Percentiles rank a stretch among this genome's conserved stretches.
These are phyloP conservation scores for Cryptosporidium xiaoi DNA, from an alignment of 169 alveolate species.

Conservation along the genomic window DNA sequence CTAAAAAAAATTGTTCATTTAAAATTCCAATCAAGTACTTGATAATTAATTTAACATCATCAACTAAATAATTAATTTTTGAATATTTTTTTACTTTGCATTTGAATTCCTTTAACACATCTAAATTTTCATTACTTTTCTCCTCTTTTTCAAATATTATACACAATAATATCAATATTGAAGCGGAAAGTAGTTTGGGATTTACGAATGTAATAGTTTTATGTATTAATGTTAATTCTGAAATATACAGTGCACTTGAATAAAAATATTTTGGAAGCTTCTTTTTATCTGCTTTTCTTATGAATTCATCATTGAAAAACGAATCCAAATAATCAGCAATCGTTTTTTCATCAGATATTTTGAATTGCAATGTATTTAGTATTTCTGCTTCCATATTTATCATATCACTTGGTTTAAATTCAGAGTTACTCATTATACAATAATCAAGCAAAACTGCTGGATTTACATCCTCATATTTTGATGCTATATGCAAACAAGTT, in stretches of 20 bases:
- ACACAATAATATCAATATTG: slow-evolving; percentile 42
- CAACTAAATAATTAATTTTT: slow-evolving; percentile 2
- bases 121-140: neutral
- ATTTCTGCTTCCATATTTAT: slow-evolving; percentile 65
- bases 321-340: slow-evolving; percentile 55
- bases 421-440: slow-evolving; percentile 70
- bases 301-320: slow-evolving; percentile 17
- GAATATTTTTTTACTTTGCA: slow-evolving; percentile 12
- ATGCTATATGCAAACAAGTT: slow-evolving; percentile 68
- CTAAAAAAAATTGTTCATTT: slow-evolving; percentile 64
- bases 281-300: slow-evolving; percentile 1
- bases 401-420: slow-evolving; percentile 67
- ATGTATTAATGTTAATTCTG: slow-evolving; percentile 59
- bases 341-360: slow-evolving; percentile 27
- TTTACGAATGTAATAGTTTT: slow-evolving; percentile 23
- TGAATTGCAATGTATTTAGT: slow-evolving; percentile 55
- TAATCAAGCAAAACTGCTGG: slow-evolving; percentile 70
- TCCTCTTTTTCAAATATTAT: slow-evolving; percentile 49
- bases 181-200: slow-evolving; percentile 38
- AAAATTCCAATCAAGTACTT: slow-evolving; percentile 30
- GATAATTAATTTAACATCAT: slow-evolving; percentile 31
- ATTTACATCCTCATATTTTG: slow-evolving; percentile 66
- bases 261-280: slow-evolving; percentile 33
- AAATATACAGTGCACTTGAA: slow-evolving; percentile 52
- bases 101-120: slow-evolving; percentile 27